These are phyloP conservation scores for Erythrobasidium hasegawianum DNA, from an alignment of 1,284 basidiomycete genomes.

Conservation along the genomic window DNA sequence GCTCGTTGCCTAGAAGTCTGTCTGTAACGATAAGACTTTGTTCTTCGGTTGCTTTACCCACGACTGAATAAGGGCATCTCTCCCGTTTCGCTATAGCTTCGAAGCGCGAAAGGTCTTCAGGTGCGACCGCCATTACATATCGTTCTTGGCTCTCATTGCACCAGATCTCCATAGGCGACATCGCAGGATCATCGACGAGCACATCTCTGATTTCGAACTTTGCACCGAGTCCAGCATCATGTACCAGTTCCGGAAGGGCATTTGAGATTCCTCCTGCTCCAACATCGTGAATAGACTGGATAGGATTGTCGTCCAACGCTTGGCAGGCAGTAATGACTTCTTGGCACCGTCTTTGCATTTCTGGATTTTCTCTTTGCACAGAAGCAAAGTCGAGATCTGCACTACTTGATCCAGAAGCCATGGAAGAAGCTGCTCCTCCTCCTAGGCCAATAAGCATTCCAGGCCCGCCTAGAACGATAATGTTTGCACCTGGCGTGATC, in stretches of 20 bases:
- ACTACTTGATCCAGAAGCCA: conserved; percentile 78
- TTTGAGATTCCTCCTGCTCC: conserved; percentile 96
- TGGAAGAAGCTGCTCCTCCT: conserved; percentile 91
- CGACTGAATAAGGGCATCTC: conserved; percentile 86
- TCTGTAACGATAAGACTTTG: conserved; percentile 86
- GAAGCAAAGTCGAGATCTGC: conserved; percentile 95
- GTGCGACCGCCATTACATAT: conserved; percentile 84
- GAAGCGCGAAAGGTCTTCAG: conserved; percentile 59
- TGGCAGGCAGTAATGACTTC: conserved; percentile 93
- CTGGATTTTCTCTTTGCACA: conserved; percentile 95
- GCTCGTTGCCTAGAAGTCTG: conserved; percentile 69
- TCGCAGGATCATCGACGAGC: conserved; percentile 80
- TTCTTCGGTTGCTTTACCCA: conserved; percentile 77
- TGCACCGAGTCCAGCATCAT: conserved; percentile 86
- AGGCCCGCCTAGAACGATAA: conserved; percentile 94
- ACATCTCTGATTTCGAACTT: conserved; percentile 93
- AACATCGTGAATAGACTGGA: conserved; percentile 96
- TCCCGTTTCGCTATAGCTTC: conserved; percentile 77
- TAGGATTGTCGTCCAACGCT: conserved; percentile 67
- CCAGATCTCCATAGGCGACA: conserved; percentile 99
- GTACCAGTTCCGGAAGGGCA: conserved; percentile 92
- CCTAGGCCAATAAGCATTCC: conserved; percentile 95
- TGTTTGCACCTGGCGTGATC: conserved; percentile 72
- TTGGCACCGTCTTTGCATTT: conserved; percentile 96
- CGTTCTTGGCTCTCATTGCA: conserved; percentile 99